Evolutionary conservation across 257 asterid genomes (phyloP), one percentile per base, ranked within the genome.

Genomic region (Scutellaria baicalensis): DNA sequence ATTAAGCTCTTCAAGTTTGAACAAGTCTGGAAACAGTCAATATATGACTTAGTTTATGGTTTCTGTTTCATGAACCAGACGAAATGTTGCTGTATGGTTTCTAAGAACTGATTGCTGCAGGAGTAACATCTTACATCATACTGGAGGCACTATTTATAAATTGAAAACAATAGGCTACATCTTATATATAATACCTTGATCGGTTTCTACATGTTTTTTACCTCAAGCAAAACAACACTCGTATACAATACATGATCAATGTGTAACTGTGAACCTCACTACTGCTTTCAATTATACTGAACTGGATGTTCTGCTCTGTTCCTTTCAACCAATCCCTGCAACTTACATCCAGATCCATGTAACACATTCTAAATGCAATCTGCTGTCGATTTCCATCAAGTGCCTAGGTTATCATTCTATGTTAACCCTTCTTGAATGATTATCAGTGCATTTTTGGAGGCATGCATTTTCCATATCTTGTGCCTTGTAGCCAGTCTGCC

Each of bases 331-430:
- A 67, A 55, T 55, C 54, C 33, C 59, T 40, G 36, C 70, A 72
- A 56, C 23, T 57, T 23, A 39, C 57, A 59, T 55, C 55, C 57
- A 33, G 52, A 65, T 76, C 43, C 58, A 63, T 55, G 20, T 36
- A 66, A 69, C 23, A 36, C 38, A 33, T 49, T 21, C 56, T 38
- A 48, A 59, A 36, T 43, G 59, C 72, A 65, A 54, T 12, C 47
- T 78, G 76, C 78, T 49, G 40, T 66, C 48, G 65, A 65, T 69
- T 60, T 61, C 31, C 70, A 56, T 65, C 47, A 64, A n/a, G 16
- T 39, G 31, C 51, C 52, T 35, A 31, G 61, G 66, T 16, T 59
- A 54, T 45, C 57, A 62, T 55, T 57, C 21, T 54, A 58, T 58
- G 27, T 12, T 42, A 57, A 20, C 72, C 59, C 43, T 42, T 21